Percentiles rank a stretch among this genome's conserved stretches.
Evolutionary conservation across 768 basidiomycete species (phyloP).

Genomic region (Hypholoma fasciculare): DNA sequence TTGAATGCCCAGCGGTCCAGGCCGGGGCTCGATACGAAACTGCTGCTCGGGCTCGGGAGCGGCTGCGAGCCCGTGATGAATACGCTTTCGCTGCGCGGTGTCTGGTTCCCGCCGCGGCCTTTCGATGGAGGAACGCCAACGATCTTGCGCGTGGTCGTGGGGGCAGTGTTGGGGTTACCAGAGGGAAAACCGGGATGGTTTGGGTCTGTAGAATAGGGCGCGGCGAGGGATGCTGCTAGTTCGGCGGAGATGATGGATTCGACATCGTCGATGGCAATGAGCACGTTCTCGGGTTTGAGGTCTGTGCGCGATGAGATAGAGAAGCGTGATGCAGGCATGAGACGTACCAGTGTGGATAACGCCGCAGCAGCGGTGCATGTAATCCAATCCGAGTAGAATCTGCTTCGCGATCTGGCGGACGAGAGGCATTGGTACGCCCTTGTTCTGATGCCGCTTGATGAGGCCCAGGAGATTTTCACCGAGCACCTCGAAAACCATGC

Average conservation of each 20-base stretch:
- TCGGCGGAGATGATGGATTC: conserved; percentile 90
- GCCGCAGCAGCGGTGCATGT: conserved; percentile 96
- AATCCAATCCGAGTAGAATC: conserved; percentile 91
- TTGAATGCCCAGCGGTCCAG: conserved; percentile 89
- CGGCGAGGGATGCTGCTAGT: conserved; percentile 46
- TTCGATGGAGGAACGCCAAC: conserved; percentile 93
- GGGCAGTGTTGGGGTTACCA: conserved; percentile 19
- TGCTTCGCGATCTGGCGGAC: conserved; percentile 98
- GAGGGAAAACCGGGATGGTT: not conserved
- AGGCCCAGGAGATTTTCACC: conserved; percentile 95
- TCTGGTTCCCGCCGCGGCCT: conserved; percentile 95
- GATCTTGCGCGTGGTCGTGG: conserved; percentile 55
- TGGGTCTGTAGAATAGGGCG: not conserved
- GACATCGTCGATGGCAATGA: conserved; percentile 96
- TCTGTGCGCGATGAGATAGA: conserved; percentile 41
- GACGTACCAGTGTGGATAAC: conserved; percentile 89
- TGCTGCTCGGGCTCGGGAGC: conserved; percentile 81
- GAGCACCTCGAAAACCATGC: conserved; percentile 99
- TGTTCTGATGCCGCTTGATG: conserved; percentile 98
- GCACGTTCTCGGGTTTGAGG: conserved; percentile 96
- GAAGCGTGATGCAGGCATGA: not conserved
- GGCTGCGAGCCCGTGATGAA: conserved; percentile 94
- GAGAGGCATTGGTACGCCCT: conserved; percentile 91
- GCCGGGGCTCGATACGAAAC: conserved; percentile 64
- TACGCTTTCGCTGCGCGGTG: conserved; percentile 74